Evolutionary conservation across 2,329 filamentous ascomycete species (phyloP).

Genomic region (Sporothrix brasiliensis): DNA sequence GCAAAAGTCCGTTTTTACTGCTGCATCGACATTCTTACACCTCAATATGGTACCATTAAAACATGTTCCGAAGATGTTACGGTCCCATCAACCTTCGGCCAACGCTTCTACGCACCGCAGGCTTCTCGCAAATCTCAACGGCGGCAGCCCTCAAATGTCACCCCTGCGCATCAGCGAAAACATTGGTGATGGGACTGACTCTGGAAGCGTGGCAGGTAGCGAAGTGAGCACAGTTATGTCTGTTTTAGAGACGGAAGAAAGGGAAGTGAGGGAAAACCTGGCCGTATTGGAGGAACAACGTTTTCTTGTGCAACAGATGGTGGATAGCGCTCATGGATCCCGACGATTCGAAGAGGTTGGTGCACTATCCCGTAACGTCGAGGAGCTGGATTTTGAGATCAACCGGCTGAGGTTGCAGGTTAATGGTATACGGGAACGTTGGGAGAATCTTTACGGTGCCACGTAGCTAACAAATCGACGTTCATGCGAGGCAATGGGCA

Average conservation of each 20-base stretch:
- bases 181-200: slow-evolving; percentile 49
- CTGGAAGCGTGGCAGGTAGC: slow-evolving; percentile 52
- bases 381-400: slow-evolving; percentile 81
- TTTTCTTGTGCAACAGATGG: slow-evolving; percentile 86
- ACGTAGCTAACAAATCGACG: background rate
- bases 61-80: slow-evolving; percentile 67
- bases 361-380: slow-evolving; percentile 75
- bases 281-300: slow-evolving; percentile 89
- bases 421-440: slow-evolving; percentile 63
- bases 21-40: slow-evolving; percentile 81
- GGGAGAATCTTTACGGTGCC: slow-evolving; percentile 56
- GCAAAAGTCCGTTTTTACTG: slow-evolving; percentile 79
- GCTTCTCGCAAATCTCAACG: slow-evolving; percentile 39
- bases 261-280: slow-evolving; percentile 74
- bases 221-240: slow-evolving; percentile 59
- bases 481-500: background rate
- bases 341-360: slow-evolving; percentile 85
- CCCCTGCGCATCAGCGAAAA: slow-evolving; percentile 55
- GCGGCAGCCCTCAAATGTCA: slow-evolving; percentile 38
- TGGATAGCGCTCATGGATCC: slow-evolving; percentile 72
- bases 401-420: slow-evolving; percentile 67
- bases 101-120: slow-evolving; percentile 38
- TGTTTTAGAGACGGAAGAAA: slow-evolving; percentile 77
- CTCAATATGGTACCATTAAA: slow-evolving; percentile 89
- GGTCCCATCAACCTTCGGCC: slow-evolving; percentile 46